Base-by-base conservation (phyloP, 495 filamentous ascomycete species). In the Hypoxylon intermedium region DNA sequence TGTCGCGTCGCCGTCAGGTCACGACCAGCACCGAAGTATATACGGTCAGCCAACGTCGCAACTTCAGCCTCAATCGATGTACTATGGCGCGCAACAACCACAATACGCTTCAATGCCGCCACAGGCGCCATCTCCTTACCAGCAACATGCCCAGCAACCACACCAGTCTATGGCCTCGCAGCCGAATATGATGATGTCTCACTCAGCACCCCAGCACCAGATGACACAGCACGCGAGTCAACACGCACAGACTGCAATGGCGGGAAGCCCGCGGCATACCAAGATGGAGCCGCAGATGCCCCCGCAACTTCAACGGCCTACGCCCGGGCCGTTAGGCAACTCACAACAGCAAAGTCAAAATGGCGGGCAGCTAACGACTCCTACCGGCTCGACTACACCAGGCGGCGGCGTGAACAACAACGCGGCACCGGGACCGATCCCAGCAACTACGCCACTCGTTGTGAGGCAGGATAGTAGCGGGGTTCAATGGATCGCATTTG, bases 401-500 rank as follows among this genome's bases (percentile, higher is more conserved):
- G 65, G 74, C 18, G 65, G 74, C 18, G 79, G 83, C 2, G 89
- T 91, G 40, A 96, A 94, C 54, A 85, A 89, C 9, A 97, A 90
- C 67, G 92, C 94, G 12, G 94, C 94, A 18, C 94, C 94, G n/a
- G 94, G 94, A 9, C 94, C 94, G 0, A 98, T 98, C 70, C 94
- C 94, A n/a, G 94, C 94, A 0, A 98, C 94, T 9, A 98, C 94
- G 0, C 94, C 94, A 0, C 78, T 96, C 3, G 93, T 98, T 5
- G 94, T 98, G 31, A 82, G 93, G 57, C 93, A 98, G 73, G 94
- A 98, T 67, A 89, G 90, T 67, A 97, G 96, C 62, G 94, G 94
- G 12, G 94, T 98, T 9, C 94, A 98, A 70, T 98, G 94, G 94
- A 98, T 98, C 61, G 91, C 92, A 2, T 98, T 98, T 54, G 94